Evolutionary conservation across 768 basidiomycete species (phyloP).

Genomic region (Mycena vulgaris): DNA sequence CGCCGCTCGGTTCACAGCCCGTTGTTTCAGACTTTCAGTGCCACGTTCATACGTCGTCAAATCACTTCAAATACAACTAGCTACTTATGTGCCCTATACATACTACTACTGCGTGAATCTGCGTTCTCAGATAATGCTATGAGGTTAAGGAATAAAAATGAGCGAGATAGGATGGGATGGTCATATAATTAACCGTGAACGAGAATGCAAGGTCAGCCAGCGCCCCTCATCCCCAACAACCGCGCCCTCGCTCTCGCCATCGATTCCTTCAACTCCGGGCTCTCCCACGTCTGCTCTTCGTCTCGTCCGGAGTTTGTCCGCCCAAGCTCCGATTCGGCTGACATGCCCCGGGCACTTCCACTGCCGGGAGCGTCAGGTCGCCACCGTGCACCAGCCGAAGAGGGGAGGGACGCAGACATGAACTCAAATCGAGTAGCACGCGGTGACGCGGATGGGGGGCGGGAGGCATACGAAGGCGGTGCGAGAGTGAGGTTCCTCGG

Average conservation of each 20-base stretch:
- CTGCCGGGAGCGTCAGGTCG: slow-evolving; percentile 28
- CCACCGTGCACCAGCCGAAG: slow-evolving; percentile 28
- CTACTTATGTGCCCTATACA: slow-evolving; percentile 28
- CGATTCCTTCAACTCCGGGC: slow-evolving; percentile 75
- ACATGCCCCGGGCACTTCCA: slow-evolving; percentile 46
- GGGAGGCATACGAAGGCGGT: slow-evolving; percentile 43
- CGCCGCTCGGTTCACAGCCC: no score
- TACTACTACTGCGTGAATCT: not conserved
- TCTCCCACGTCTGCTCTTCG: slow-evolving; percentile 73
- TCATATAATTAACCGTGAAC: slow-evolving; percentile 9
- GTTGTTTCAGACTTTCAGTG: no score
- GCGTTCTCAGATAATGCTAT: slow-evolving; percentile 16
- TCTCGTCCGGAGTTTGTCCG: slow-evolving; percentile 41
- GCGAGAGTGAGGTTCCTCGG: slow-evolving; percentile 36
- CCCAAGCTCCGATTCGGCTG: slow-evolving; percentile 52
- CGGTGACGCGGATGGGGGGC: slow-evolving; percentile 52
- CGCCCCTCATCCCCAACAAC: slow-evolving; percentile 41
- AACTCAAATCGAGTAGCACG: slow-evolving; percentile 51
- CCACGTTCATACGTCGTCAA: no score
- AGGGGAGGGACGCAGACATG: slow-evolving; percentile 44
- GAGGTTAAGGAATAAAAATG: slow-evolving; percentile 11
- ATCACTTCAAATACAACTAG: slow-evolving; percentile 29
- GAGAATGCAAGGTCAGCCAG: slow-evolving; percentile 22
- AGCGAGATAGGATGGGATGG: slow-evolving; percentile 5
- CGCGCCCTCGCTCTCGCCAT: slow-evolving; percentile 79